Evolutionary conservation across 1,284 basidiomycete genomes (phyloP), one percentile per base, ranked within the genome.

Genomic region (Heterobasidion irregulare): DNA sequence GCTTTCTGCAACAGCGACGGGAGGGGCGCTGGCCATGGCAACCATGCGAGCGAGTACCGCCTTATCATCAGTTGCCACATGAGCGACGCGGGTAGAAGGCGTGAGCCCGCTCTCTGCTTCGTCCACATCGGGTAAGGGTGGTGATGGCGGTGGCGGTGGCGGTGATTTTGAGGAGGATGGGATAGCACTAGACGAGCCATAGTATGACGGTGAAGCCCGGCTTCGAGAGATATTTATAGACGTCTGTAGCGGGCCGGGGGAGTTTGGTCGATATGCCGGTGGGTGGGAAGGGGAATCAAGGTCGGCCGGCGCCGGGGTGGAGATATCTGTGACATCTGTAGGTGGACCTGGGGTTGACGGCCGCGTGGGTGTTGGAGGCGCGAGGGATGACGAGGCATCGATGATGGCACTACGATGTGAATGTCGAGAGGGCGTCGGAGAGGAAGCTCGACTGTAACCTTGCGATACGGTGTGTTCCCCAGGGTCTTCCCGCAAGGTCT

Each of bases 41-140:
- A 74, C 78, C 58, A 88, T 74, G 38, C 73, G 77, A 36, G 81
- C 82, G 16, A 90, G 75, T 6, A 81, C 59, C 0, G 73, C 68
- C 67, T 90, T 90, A 67, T 90, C 87, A 64, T 90, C 87, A 1
- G 80, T 86, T 15, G 87, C 86, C 48, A 90, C 75, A 64, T 90
- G 87, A 10, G 78, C 84, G 12, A 71, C 70, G 56, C 74, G 69
- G 16, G 64, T 52, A 43, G 35, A 65, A 57, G 34, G 64, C 60
- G 9, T 61, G 44, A 33, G 38, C 6, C 12, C 26, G 32, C 9
- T 43, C 33, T 36, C 9, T 52, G 35, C 7, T 6, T 47, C 49
- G 49, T 52, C 44, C 13, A 18, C 48, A n/a, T 41, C 38, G 47
- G 6, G 9, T 35, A 8, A 26, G 5, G 26, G 26, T 26, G 26